These are phyloP conservation scores for Microsporum audouinii DNA, from an alignment of 2,329 filamentous ascomycete species.

Conservation along the genomic window DNA sequence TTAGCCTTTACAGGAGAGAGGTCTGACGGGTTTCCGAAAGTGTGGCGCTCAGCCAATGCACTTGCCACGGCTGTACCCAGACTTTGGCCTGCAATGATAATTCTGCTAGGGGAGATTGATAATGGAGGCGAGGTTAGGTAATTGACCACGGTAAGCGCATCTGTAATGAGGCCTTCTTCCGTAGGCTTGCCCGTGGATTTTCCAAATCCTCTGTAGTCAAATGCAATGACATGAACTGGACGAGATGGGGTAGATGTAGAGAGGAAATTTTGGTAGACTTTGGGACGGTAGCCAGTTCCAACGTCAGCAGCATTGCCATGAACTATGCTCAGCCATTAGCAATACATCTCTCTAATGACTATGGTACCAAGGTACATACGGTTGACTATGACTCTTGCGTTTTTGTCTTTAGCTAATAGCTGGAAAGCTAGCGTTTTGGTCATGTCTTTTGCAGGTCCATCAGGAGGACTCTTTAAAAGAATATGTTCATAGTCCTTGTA, in stretches of 20 bases:
- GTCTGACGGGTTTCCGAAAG: slow-evolving; percentile 32
- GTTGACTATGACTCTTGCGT: slow-evolving; percentile 45
- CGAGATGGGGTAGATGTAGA: slow-evolving; percentile 53
- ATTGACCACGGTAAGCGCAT: slow-evolving; percentile 61
- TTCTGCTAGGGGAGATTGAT: slow-evolving; percentile 55
- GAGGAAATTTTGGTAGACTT: slow-evolving; percentile 65
- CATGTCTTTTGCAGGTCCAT: slow-evolving; percentile 40
- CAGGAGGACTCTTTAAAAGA: slow-evolving; percentile 44
- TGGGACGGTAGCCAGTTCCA: slow-evolving; percentile 63
- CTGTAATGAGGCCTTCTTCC: slow-evolving; percentile 68
- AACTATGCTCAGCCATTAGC: slow-evolving; percentile 21
- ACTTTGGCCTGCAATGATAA: slow-evolving; percentile 75
- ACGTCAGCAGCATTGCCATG: slow-evolving; percentile 71
- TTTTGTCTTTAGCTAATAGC: slow-evolving; percentile 40
- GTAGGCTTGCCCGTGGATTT: slow-evolving; percentile 67
- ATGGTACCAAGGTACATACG: slow-evolving; percentile 28
- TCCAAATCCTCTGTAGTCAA: slow-evolving; percentile 87
- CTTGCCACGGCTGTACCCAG: slow-evolving; percentile 76
- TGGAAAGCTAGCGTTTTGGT: slow-evolving; percentile 39
- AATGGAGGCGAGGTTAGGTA: slow-evolving; percentile 50
- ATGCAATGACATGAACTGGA: slow-evolving; percentile 63
- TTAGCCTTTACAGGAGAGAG: slow-evolving; percentile 19
- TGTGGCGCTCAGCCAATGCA: slow-evolving; percentile 61
- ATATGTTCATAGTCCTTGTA: slow-evolving; percentile 60
- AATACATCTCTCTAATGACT: background rate